Conservation (phyloP, 331 rosid species). For the Pyrus hybrid region DNA sequence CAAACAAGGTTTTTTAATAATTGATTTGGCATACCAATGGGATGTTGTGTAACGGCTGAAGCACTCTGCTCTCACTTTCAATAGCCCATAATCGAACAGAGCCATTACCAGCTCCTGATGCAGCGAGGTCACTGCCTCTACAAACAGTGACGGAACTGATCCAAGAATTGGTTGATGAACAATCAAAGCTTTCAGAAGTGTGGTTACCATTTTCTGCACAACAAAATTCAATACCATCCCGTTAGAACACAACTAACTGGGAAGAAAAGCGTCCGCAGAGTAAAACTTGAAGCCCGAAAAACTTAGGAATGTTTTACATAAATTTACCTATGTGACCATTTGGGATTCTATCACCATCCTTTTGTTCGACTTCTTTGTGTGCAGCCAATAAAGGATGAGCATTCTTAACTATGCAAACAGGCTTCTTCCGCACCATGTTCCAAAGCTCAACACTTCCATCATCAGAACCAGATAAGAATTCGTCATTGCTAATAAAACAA, state of each 20-base stretch:
- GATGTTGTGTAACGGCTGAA: constrained; percentile 46
- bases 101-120: constrained; percentile 92
- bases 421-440: constrained; percentile 70
- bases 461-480: constrained; percentile 78
- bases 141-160: constrained; percentile 75
- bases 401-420: constrained; percentile 59
- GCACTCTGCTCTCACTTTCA: constrained; percentile 51
- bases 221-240: constrained; percentile 12
- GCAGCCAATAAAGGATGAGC: constrained; percentile 54
- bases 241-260: constrained; percentile 4
- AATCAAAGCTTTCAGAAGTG: constrained; percentile 25
- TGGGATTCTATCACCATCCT: constrained; percentile 40
- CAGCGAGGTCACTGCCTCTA: constrained; percentile 84
- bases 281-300: background rate
- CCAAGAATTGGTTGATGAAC: constrained; percentile 66
- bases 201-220: constrained; percentile 60
- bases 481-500: constrained; percentile 76
- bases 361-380: constrained; percentile 26
- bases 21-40: constrained; percentile 64
- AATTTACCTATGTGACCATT: constrained; percentile 59
- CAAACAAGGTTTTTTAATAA: background rate
- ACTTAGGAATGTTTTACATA: background rate
- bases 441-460: constrained; percentile 91
- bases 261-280: background rate
- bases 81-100: constrained; percentile 69